Base-by-base conservation (phyloP, 768 basidiomycete genomes). In the Amanita polypyramis region DNA sequence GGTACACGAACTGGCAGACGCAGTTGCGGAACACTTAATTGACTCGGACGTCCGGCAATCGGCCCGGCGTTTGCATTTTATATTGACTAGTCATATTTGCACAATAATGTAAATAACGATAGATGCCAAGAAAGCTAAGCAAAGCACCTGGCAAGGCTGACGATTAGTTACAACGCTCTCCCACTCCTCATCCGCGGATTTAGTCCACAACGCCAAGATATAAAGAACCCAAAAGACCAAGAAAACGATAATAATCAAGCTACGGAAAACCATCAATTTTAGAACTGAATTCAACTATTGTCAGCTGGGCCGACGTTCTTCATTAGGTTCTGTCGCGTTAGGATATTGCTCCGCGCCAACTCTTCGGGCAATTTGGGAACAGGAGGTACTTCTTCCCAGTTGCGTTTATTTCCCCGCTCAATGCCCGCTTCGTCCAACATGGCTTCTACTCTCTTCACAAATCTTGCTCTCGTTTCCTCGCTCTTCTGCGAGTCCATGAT, bases 401-500 rank as follows among this genome's bases (percentile, higher is more conserved):
- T 29, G 49, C 49, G 11, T 49, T 52, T 35, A 21, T 54, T 45
- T 37, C 51, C 41, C 52, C 59, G 55, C 50, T 67, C 67, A 48
- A 62, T 55, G 25, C 67, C 67, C 42, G 58, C 61, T 30, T 62
- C 59, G 43, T 66, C 69, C 56, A 74, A 70, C 74, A 80, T 74
- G 45, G 63, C 71, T 57, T 74, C 75, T 12, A 82, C 75, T 27
- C 72, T 62, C 51, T 64, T 56, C 43, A 80, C 64, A 52, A 82
- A 74, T 55, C 72, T 58, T 30, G 70, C 69, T 49, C 78, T 62
- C 43, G 70, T 66, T 54, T 66, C 60, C 54, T 68, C 70, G 53
- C 78, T 80, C 61, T 70, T 69, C 27, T 75, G 72, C 17, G 64
- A 59, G 52, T 80, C 78, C 57, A 80, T 49, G 45, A 81, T 64